Evolutionary conservation across 2,329 filamentous ascomycete genomes (phyloP).

Genomic region (Purpureocillium lavendulum): DNA sequence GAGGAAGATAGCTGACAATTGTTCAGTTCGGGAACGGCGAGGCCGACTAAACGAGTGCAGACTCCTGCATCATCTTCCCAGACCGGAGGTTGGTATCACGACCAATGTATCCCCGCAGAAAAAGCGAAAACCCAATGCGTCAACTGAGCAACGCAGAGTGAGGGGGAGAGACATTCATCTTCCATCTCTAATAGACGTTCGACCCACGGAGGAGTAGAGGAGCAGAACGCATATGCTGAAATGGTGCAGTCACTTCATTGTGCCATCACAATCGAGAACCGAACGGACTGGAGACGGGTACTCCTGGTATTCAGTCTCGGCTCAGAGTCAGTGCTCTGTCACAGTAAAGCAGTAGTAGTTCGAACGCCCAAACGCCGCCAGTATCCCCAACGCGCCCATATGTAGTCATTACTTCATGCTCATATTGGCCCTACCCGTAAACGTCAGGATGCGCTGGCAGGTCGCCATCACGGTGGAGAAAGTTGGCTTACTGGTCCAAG

Average conservation of each 20-base stretch:
- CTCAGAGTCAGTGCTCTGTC: no score
- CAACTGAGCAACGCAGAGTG: slow-evolving; percentile 41
- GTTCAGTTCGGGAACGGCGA: no score
- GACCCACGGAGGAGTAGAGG: slow-evolving; percentile 39
- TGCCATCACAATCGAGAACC: neutral
- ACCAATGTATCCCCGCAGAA: slow-evolving; percentile 35
- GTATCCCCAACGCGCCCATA: no score
- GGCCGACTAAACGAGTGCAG: no score
- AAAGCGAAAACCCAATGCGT: slow-evolving; percentile 37
- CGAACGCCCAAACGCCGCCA: no score
- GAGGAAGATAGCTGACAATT: no score
- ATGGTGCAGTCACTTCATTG: slow-evolving; percentile 20
- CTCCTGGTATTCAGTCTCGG: no score
- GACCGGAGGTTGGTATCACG: neutral
- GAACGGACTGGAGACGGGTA: no score
- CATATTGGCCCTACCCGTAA: slow-evolving; percentile 24
- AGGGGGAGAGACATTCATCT: slow-evolving; percentile 38
- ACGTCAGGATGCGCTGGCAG: slow-evolving; percentile 21
- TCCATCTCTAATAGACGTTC: slow-evolving; percentile 47
- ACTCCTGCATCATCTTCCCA: no score
- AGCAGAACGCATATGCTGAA: slow-evolving; percentile 47
- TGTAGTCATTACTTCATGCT: slow-evolving; percentile 22
- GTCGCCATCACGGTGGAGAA: slow-evolving; percentile 12
- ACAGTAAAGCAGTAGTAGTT: no score
- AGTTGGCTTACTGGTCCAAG: slow-evolving; percentile 45